These are phyloP conservation scores for Calocybe indica DNA, from an alignment of 768 basidiomycete genomes.

Conservation along the genomic window DNA sequence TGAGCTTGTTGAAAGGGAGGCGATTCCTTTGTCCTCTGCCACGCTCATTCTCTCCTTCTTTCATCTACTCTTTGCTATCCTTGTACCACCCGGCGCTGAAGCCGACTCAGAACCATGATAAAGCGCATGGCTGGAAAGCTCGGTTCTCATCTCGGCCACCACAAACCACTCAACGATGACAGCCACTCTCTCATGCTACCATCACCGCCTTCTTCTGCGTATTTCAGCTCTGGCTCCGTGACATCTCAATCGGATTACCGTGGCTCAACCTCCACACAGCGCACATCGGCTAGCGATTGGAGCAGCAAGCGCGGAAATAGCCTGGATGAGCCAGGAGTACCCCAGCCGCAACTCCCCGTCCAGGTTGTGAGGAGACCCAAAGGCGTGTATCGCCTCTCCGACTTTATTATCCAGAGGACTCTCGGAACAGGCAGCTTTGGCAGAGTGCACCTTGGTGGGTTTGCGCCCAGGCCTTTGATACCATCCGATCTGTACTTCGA, in stretches of 20 bases:
- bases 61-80: constrained; percentile 9
- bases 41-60: constrained; percentile 5
- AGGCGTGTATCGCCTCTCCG: constrained; percentile 64
- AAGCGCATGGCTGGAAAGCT: constrained; percentile 49
- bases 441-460: constrained; percentile 81
- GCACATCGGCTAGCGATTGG: constrained; percentile 53
- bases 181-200: constrained; percentile 16
- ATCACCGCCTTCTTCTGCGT: constrained; percentile 23
- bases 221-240: constrained; percentile 22
- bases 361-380: constrained; percentile 42
- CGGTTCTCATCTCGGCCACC: constrained; percentile 32
- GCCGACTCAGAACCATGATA: constrained; percentile 23
- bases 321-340: constrained; percentile 26
- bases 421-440: constrained; percentile 97
- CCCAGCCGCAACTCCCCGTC: neutral
- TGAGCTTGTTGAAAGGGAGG: constrained; percentile 11
- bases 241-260: constrained; percentile 45
- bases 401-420: constrained; percentile 79
- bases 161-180: constrained; percentile 18
- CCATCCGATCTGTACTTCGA: neutral
- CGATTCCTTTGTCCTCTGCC: constrained; percentile 9
- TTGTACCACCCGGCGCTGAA: neutral
- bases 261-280: constrained; percentile 62
- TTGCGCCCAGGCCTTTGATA: constrained; percentile 2
- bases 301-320: constrained; percentile 32